Evolutionary conservation across 352 stramenopile genomes (phyloP).

Genomic region (Aphanomyces astaci): DNA sequence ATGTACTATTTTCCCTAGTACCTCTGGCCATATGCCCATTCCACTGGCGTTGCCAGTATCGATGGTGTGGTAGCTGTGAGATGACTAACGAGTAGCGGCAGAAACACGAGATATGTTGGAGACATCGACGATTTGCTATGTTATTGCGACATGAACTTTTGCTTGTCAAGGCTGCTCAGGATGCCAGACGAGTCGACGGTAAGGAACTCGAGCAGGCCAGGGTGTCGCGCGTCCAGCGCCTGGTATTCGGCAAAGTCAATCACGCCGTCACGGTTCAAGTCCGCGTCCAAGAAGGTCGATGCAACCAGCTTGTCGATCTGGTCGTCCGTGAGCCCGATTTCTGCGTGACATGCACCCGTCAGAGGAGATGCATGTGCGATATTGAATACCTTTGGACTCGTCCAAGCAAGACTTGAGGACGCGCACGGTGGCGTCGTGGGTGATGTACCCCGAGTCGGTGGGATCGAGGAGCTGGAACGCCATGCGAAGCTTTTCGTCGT

Average conservation of each 20-base stretch:
- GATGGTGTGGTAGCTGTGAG: too few relatives aligned
- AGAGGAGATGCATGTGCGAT: neutral
- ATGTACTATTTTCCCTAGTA: too few relatives aligned
- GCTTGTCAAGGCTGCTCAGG: slow-evolving; percentile 75
- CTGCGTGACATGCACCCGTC: slow-evolving; percentile 37
- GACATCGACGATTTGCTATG: too few relatives aligned
- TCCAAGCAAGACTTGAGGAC: slow-evolving; percentile 73
- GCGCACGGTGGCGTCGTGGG: slow-evolving; percentile 74
- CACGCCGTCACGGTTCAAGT: slow-evolving; percentile 63
- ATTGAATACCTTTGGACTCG: slow-evolving; percentile 66
- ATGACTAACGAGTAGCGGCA: too few relatives aligned
- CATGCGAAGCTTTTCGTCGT: slow-evolving; percentile 80
- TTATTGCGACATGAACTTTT: slow-evolving; percentile 37
- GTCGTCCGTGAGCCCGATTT: slow-evolving; percentile 67
- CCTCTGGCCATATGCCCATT: too few relatives aligned
- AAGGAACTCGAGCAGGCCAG: slow-evolving; percentile 77
- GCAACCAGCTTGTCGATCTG: slow-evolving; percentile 74
- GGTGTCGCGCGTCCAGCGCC: slow-evolving; percentile 72
- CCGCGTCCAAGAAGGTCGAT: slow-evolving; percentile 75
- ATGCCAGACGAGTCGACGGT: slow-evolving; percentile 77
- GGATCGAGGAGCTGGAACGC: slow-evolving; percentile 79
- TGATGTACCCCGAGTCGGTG: slow-evolving; percentile 70
- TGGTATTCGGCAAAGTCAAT: slow-evolving; percentile 79
- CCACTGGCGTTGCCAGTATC: too few relatives aligned
- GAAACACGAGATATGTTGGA: too few relatives aligned